Evolutionary conservation across 129 eudicot species (phyloP).

Genomic region (Gnaphalium uliginosum): DNA sequence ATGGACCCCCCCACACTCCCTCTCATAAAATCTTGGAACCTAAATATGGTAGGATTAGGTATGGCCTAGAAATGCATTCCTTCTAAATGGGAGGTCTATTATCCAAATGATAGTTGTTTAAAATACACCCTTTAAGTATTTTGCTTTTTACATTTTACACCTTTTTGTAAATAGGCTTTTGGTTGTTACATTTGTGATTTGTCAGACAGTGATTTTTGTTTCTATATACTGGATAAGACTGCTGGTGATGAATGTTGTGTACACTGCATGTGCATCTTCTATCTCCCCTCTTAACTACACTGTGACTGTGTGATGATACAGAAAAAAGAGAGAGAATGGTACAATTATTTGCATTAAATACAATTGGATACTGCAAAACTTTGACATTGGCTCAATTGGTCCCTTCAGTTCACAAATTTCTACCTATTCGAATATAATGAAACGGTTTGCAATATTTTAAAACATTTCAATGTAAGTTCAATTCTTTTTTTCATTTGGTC

Average conservation of each 20-base stretch:
- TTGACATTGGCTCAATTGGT: conserved; percentile 32
- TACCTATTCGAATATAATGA: conserved; percentile 28
- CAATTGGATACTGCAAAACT: conserved; percentile 23
- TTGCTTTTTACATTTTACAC: background rate
- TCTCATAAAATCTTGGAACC: conserved; percentile 42
- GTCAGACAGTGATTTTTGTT: conserved; percentile 38
- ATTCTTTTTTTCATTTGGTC: background rate
- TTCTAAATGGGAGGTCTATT: conserved; percentile 25
- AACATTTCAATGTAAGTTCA: background rate
- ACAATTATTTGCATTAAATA: conserved; percentile 42
- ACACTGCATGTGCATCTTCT: conserved; percentile 41
- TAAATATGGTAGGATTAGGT: conserved; percentile 40
- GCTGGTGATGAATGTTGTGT: conserved; percentile 13
- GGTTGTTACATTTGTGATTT: conserved; percentile 36
- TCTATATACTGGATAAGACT: conserved; percentile 26
- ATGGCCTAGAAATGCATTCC: conserved; percentile 31
- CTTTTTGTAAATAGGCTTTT: background rate
- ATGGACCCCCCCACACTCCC: conserved; percentile 25
- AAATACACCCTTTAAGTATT: background rate
- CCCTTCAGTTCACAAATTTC: conserved; percentile 30
- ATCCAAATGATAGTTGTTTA: conserved; percentile 17
- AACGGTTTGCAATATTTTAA: conserved; percentile 25
- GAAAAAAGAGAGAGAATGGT: conserved; percentile 16
- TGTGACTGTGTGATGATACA: conserved; percentile 21
- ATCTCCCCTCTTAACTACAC: conserved; percentile 35